phyloP scores from a whole-genome alignment of 2,329 filamentous ascomycete species.

The Ploettnerulaceae sp. region DNA sequence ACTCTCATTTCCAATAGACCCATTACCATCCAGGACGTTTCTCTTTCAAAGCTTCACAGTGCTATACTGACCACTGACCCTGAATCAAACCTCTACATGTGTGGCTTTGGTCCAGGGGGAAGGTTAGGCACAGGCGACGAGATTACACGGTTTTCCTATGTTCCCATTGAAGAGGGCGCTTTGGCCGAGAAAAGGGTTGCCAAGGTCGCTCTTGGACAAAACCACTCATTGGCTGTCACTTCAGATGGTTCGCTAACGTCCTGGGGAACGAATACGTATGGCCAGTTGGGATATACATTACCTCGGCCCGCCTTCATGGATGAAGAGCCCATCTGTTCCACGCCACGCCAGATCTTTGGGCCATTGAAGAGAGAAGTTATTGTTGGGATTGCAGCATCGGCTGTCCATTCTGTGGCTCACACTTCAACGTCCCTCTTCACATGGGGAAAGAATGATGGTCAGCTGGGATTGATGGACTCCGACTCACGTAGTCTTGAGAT shows the following conservation, averaged over 20 bases:
- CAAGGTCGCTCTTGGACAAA: conserved; percentile 81
- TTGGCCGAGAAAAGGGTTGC: conserved; percentile 69
- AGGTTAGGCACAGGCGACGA: conserved; percentile 87
- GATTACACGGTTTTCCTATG: conserved; percentile 80
- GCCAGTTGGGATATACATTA: conserved; percentile 80
- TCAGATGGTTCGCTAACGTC: conserved; percentile 88
- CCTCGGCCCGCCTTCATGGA: conserved; percentile 63
- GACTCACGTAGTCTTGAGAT: conserved; percentile 85
- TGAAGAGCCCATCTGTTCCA: conserved; percentile 75
- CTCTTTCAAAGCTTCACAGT: conserved; percentile 87
- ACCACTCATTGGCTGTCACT: conserved; percentile 82
- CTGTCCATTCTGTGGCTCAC: conserved; percentile 86
- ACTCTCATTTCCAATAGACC: conserved; percentile 66
- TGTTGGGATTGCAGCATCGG: conserved; percentile 78
- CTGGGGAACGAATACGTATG: conserved; percentile 85
- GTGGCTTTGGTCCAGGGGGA: conserved; percentile 85
- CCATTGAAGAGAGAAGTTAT: conserved; percentile 81
- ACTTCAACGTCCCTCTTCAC: conserved; percentile 79
- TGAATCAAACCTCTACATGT: conserved; percentile 86
- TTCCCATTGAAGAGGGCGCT: conserved; percentile 70
- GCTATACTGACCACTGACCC: conserved; percentile 84
- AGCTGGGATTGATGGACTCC: conserved; percentile 89
- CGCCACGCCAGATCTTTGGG: conserved; percentile 86
- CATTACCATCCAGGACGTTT: conserved; percentile 72
- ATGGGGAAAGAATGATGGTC: conserved; percentile 92